phyloP scores from a whole-genome alignment of 2,329 filamentous ascomycete species.

The Trichoderma citrinoviride region DNA sequence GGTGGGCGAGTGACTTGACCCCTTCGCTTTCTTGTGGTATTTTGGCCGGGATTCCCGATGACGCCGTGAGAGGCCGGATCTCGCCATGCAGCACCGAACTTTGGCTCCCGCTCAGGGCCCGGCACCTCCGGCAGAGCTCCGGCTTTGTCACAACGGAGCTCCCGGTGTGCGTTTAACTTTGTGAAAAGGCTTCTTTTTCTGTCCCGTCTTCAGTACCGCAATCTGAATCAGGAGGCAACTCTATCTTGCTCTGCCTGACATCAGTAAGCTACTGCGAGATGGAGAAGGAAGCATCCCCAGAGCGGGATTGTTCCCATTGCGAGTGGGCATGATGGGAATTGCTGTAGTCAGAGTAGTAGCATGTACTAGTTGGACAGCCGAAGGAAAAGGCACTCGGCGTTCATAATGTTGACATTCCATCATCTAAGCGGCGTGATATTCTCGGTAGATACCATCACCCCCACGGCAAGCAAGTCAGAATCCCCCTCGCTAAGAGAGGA shows the following conservation, averaged over 20 bases:
- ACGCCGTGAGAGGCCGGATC: conserved; percentile 7
- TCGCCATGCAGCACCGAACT: conserved; percentile 4
- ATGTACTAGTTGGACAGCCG: not conserved
- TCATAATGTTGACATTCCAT: not conserved
- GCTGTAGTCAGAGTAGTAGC: not conserved
- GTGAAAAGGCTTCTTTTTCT: not conserved
- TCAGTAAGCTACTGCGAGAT: not conserved
- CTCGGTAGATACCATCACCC: not conserved
- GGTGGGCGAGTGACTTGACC: not conserved
- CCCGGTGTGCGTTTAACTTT: too few relatives aligned
- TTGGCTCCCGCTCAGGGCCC: conserved; percentile 14
- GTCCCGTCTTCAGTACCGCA: not conserved
- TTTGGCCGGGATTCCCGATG: not conserved
- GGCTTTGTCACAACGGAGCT: not conserved
- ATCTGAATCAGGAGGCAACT: not conserved
- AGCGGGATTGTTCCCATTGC: not conserved
- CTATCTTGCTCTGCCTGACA: not conserved
- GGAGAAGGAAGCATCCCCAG: not conserved
- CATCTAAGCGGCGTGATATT: not conserved
- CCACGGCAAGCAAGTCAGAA: not conserved
- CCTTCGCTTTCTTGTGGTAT: not conserved
- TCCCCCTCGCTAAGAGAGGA: not conserved
- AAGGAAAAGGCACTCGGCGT: not conserved
- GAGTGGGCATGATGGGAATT: not conserved
- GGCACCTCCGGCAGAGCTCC: conserved; percentile 10